Conservation (phyloP, 73 alveolate species). For the Effrenium voratum region DNA sequence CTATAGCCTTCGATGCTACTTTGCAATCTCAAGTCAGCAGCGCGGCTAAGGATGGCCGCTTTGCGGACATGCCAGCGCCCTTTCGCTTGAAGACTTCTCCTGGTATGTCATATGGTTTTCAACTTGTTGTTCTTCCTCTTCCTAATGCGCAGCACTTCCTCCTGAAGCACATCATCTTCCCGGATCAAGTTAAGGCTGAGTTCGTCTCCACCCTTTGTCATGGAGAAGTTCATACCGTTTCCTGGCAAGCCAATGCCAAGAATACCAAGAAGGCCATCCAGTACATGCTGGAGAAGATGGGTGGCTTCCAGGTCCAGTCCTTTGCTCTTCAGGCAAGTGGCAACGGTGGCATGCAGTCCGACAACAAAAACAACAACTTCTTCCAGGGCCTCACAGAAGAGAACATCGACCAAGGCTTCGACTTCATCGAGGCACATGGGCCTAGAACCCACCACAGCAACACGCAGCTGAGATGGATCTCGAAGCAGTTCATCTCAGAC, state of each 20-base stretch:
- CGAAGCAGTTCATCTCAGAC: slow-evolving; percentile 26
- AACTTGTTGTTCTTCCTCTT: not conserved
- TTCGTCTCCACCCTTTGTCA: not conserved
- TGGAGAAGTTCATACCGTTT: not conserved
- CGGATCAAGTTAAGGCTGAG: not conserved
- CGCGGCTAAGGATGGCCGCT: not conserved
- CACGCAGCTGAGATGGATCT: slow-evolving; percentile 23
- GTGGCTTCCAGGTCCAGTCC: slow-evolving; percentile 25
- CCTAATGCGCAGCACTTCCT: not conserved
- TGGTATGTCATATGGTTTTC: not conserved
- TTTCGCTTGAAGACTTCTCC: not conserved
- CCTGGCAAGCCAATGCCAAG: slow-evolving; percentile 16
- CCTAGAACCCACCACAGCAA: slow-evolving; percentile 19
- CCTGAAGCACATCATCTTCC: slow-evolving; percentile 14
- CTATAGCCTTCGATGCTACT: not conserved
- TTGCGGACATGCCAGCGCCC: not conserved
- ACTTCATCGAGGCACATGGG: not conserved
- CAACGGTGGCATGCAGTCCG: not conserved
- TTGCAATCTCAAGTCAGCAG: not conserved
- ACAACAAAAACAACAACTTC: not conserved
- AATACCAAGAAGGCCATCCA: slow-evolving; percentile 9
- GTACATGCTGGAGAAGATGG: slow-evolving; percentile 55
- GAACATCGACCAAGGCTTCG: slow-evolving; percentile 26
- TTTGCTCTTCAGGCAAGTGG: not conserved
- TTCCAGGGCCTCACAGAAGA: not conserved